These are phyloP conservation scores for Fusarium avenaceum DNA, from an alignment of 2,329 filamentous ascomycete genomes.

Conservation along the genomic window DNA sequence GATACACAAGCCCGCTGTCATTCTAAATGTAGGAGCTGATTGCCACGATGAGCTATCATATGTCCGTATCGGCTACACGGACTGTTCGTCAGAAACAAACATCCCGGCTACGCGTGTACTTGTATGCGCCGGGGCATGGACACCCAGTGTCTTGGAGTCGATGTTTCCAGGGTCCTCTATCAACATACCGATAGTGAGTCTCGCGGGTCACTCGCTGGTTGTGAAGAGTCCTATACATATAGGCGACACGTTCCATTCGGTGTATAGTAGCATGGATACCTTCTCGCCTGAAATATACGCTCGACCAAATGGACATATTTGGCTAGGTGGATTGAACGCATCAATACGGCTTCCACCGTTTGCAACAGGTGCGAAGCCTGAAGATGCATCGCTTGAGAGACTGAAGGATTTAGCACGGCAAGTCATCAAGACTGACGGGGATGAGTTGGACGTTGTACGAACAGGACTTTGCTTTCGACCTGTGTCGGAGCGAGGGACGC, in stretches of 20 bases:
- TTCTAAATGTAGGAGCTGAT: slow-evolving; percentile 66
- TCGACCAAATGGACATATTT: slow-evolving; percentile 75
- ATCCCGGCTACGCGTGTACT: slow-evolving; percentile 75
- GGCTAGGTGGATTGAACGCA: slow-evolving; percentile 79
- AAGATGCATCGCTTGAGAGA: slow-evolving; percentile 57
- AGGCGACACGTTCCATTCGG: slow-evolving; percentile 72
- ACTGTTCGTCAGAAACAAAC: slow-evolving; percentile 60
- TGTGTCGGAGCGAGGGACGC: slow-evolving; percentile 72
- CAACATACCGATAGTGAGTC: slow-evolving; percentile 63
- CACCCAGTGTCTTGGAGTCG: slow-evolving; percentile 70
- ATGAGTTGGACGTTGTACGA: slow-evolving; percentile 71
- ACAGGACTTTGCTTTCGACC: slow-evolving; percentile 81
- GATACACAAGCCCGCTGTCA: slow-evolving; percentile 74
- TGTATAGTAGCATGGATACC: slow-evolving; percentile 73
- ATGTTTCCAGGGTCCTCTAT: slow-evolving; percentile 72
- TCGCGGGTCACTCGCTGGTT: slow-evolving; percentile 81
- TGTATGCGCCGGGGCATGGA: slow-evolving; percentile 80
- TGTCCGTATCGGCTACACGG: slow-evolving; percentile 63
- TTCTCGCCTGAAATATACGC: slow-evolving; percentile 81
- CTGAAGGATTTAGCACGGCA: slow-evolving; percentile 63
- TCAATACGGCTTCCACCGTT: slow-evolving; percentile 70
- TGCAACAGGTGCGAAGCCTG: slow-evolving; percentile 38
- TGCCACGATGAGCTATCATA: slow-evolving; percentile 63
- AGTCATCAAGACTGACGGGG: slow-evolving; percentile 61
- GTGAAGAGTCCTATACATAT: slow-evolving; percentile 66